Evolutionary conservation across 805 yeast species (phyloP), one percentile per base, ranked within the genome.

Genomic region (Candida dajiaensis): DNA sequence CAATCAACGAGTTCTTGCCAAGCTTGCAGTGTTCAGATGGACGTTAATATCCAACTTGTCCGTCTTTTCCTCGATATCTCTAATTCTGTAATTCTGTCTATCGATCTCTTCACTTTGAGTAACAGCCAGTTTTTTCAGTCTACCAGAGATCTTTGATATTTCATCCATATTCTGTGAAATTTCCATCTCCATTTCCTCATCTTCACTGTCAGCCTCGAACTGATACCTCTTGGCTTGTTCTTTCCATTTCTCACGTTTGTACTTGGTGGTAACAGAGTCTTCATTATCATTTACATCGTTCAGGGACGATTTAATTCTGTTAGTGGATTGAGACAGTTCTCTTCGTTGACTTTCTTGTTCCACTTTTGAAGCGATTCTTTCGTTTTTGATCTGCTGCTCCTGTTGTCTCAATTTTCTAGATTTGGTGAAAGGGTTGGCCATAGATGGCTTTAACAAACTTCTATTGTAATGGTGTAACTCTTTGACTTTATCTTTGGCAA

Each of bases 121-220:
- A 47, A 73, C 61, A 3, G 97, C 97, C 45, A 87, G 72, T 51
- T 73, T 77, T 62, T 81, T 83, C 66, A 92, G 76, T 50, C 89
- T 80, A 45, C 74, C 74, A 28, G 95, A 78, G 48, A 83, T 77
- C 37, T 73, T 74, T 12, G 78, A 76, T 42, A 94, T 85, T 62
- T 84, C 88, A 57, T 86, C 90, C 64, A 92, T 70, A 59, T 94
- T 94, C 52, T 77, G 69, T 45, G 89, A 90, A 55, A 89, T 79
- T 65, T 90, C 96, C 51, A 83, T 78, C 62, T 92, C 98, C 78
- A 89, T 78, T 55, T 83, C 94, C 57, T 89, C 96, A 65, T 94
- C 98, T 63, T 92, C 97, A 42, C 81, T 81, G 65, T 92, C 97
- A 42, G 85, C 85, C 61, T 89, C 97, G 56, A 88, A 86, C 57